phyloP scores from a whole-genome alignment of 2,329 filamentous ascomycete species.

The Paraphoma chrysanthemicola region DNA sequence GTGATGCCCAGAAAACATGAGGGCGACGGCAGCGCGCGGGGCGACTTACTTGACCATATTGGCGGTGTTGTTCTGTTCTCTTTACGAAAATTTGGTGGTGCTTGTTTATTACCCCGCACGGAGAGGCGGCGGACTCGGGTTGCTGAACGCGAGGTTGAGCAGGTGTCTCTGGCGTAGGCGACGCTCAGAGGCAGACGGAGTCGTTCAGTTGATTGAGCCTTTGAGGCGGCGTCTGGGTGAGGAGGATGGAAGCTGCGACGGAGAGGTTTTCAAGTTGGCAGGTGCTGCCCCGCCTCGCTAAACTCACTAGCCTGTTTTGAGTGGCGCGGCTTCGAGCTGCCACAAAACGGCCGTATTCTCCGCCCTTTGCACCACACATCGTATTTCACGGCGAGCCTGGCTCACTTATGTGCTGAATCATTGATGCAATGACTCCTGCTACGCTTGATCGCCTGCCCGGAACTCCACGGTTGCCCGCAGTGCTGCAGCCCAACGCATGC shows the following conservation, averaged over 20 bases:
- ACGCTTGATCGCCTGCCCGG: not conserved
- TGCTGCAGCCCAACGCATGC: slow-evolving; percentile 18
- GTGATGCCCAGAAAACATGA: not conserved
- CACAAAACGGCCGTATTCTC: not conserved
- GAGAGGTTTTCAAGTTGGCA: slow-evolving; percentile 11
- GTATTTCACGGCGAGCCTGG: not conserved
- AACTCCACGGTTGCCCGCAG: not conserved
- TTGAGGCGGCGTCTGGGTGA: slow-evolving; percentile 28
- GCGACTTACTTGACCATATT: slow-evolving; percentile 99
- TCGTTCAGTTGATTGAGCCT: slow-evolving; percentile 27
- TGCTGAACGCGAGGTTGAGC: slow-evolving; percentile 24
- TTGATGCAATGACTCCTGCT: not conserved
- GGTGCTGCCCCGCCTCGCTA: not conserved
- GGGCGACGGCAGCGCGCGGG: slow-evolving; percentile 3
- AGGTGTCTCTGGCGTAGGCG: slow-evolving; percentile 42
- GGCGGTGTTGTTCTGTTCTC: slow-evolving; percentile 70
- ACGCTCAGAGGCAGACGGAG: slow-evolving; percentile 37
- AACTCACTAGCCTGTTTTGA: not conserved
- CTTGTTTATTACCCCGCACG: slow-evolving; percentile 46
- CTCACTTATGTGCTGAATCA: not conserved
- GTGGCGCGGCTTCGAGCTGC: not conserved
- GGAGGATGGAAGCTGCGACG: slow-evolving; percentile 16
- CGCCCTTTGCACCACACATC: not conserved
- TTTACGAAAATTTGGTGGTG: slow-evolving; percentile 44
- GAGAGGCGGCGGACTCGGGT: slow-evolving; percentile 26